Conservation (phyloP, 495 filamentous ascomycete genomes). For the Recurvomyces mirabilis region DNA sequence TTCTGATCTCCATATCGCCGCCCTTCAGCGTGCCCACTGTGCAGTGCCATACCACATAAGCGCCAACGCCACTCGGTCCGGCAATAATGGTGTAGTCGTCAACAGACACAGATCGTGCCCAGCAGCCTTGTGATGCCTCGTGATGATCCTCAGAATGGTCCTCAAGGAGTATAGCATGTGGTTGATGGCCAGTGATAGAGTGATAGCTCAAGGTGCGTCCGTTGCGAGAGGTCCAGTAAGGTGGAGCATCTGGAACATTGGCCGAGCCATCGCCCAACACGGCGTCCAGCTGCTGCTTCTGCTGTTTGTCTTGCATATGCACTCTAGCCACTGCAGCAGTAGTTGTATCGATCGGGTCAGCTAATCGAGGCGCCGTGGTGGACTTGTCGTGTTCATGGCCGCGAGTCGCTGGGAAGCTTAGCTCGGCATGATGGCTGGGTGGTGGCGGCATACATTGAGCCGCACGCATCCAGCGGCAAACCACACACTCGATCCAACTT, state of each 20-base stretch:
- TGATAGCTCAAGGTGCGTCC: constrained; percentile 27
- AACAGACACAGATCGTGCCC: constrained; percentile 55
- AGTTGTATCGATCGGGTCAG: neutral
- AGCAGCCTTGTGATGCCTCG: constrained; percentile 50
- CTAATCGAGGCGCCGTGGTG: neutral
- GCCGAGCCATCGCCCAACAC: neutral
- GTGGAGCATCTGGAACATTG: constrained; percentile 22
- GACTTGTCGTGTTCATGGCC: neutral
- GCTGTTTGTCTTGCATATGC: constrained; percentile 1
- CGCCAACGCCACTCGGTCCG: constrained; percentile 50
- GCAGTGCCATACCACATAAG: constrained; percentile 68
- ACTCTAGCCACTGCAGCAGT: neutral
- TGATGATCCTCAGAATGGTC: constrained; percentile 58
- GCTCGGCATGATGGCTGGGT: constrained; percentile 1
- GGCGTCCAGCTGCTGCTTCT: neutral
- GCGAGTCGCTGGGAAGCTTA: neutral
- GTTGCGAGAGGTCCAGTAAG: constrained; percentile 30
- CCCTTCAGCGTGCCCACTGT: constrained; percentile 59
- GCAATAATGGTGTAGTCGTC: constrained; percentile 56
- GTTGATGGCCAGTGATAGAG: constrained; percentile 18
- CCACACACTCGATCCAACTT: too few relatives aligned
- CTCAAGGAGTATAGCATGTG: constrained; percentile 51
- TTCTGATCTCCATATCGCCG: constrained; percentile 48
- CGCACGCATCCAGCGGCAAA: too few relatives aligned
- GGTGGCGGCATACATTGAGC: neutral